phyloP scores from a whole-genome alignment of 306 rosid genomes.

The Hippophae rhamnoides region DNA sequence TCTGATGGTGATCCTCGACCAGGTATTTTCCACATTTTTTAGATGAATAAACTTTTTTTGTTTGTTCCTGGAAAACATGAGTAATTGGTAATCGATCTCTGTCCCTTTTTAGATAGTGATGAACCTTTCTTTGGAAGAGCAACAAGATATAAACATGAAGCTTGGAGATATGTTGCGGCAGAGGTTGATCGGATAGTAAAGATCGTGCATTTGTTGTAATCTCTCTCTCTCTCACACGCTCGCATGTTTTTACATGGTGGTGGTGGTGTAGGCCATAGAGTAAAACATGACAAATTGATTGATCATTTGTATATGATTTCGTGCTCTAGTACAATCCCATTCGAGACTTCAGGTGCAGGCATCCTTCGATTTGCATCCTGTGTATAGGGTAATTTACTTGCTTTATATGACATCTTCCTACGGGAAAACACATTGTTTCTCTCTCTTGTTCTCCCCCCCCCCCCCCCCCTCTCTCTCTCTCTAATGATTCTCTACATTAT shows the following conservation, averaged over 20 bases:
- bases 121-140: slow-evolving; percentile 79
- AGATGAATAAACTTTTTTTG: neutral
- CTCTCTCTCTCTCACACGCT: slow-evolving; percentile 1
- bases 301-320: slow-evolving; percentile 27
- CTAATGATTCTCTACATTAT: too few relatives aligned
- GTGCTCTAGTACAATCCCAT: slow-evolving; percentile 29
- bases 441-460: too few relatives aligned
- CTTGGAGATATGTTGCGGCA: slow-evolving; percentile 71
- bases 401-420: neutral
- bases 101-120: slow-evolving; percentile 57
- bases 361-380: slow-evolving; percentile 19
- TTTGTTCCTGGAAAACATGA: neutral
- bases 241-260: slow-evolving; percentile 7
- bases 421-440: too few relatives aligned
- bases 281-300: neutral
- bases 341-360: slow-evolving; percentile 16
- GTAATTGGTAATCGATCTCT: neutral
- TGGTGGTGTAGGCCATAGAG: slow-evolving; percentile 11
- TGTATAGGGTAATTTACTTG: slow-evolving; percentile 36
- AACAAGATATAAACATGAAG: slow-evolving; percentile 53
- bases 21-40: slow-evolving; percentile 36
- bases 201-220: slow-evolving; percentile 3
- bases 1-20: slow-evolving; percentile 78
- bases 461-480: too few relatives aligned
- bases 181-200: slow-evolving; percentile 27